Percentiles rank a stretch among this genome's conserved stretches.
Conservation (phyloP, 306 rosid species). For the Vicia faba region DNA sequence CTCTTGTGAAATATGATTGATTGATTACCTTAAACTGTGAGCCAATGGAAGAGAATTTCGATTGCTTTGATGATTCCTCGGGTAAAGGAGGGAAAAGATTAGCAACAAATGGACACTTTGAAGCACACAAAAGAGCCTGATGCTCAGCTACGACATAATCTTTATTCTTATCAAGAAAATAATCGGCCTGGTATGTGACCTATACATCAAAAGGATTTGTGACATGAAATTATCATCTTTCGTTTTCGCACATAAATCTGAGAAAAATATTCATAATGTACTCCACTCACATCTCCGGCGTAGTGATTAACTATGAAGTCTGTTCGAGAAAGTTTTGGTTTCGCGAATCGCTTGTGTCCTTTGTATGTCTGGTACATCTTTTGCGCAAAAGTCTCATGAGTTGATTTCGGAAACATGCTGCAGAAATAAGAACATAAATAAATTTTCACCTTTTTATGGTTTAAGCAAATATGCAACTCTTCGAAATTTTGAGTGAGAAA, state of each 20-base stretch:
- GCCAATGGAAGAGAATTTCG: slow-evolving; percentile 85
- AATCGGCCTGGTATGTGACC: slow-evolving; percentile 86
- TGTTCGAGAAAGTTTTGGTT: slow-evolving; percentile 87
- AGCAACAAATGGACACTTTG: slow-evolving; percentile 72
- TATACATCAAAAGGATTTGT: slow-evolving; percentile 36
- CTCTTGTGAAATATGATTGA: slow-evolving; percentile 11
- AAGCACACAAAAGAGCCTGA: slow-evolving; percentile 73
- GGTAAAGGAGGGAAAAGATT: slow-evolving; percentile 79
- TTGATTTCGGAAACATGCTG: slow-evolving; percentile 92
- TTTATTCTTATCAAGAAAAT: slow-evolving; percentile 83
- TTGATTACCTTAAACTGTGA: slow-evolving; percentile 70
- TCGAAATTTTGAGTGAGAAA: slow-evolving; percentile 28
- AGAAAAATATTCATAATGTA: slow-evolving; percentile 4
- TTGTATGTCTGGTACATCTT: slow-evolving; percentile 90
- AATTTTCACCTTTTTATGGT: background rate
- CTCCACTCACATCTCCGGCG: slow-evolving; percentile 78
- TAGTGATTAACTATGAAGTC: slow-evolving; percentile 81
- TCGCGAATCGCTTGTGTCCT: slow-evolving; percentile 79
- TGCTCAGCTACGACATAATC: slow-evolving; percentile 92
- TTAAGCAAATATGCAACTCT: background rate
- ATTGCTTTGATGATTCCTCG: slow-evolving; percentile 82
- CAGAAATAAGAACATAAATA: slow-evolving; percentile 30
- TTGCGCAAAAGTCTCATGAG: slow-evolving; percentile 90
- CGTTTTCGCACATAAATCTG: slow-evolving; percentile 6
- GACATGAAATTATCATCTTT: slow-evolving; percentile 27